Evolutionary conservation across 768 basidiomycete species (phyloP).

Genomic region (Rubroboletus pulcherrimus): DNA sequence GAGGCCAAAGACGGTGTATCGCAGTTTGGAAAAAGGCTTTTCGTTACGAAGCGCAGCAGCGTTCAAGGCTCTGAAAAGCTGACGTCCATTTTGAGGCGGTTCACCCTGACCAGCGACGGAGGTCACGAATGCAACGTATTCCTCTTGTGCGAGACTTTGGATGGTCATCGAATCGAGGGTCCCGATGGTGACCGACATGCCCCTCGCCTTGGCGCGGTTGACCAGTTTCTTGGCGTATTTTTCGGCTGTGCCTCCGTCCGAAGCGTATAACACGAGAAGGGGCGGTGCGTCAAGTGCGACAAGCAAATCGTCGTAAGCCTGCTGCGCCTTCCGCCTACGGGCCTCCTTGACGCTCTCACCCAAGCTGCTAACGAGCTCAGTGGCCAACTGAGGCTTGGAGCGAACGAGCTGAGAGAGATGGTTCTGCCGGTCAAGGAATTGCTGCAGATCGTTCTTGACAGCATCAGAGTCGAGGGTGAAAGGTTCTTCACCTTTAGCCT

Average conservation of each 20-base stretch:
- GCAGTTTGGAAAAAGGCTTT: slow-evolving; percentile 57
- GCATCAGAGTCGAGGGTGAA: slow-evolving; percentile 92
- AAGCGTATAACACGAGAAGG: slow-evolving; percentile 86
- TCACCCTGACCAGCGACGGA: slow-evolving; percentile 97
- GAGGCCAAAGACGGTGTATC: slow-evolving; percentile 86
- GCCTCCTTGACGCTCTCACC: slow-evolving; percentile 84
- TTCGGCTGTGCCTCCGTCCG: slow-evolving; percentile 94
- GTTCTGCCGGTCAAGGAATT: slow-evolving; percentile 95
- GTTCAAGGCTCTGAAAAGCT: slow-evolving; percentile 82
- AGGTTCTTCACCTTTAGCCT: slow-evolving; percentile 68
- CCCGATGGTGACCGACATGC: slow-evolving; percentile 69
- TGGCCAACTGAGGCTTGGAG: slow-evolving; percentile 73
- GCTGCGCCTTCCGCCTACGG: slow-evolving; percentile 73
- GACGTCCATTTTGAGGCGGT: slow-evolving; percentile 93
- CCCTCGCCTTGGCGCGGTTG: slow-evolving; percentile 77
- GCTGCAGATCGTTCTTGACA: slow-evolving; percentile 88
- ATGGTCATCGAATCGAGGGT: slow-evolving; percentile 80
- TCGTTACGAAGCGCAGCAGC: slow-evolving; percentile 51
- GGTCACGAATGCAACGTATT: slow-evolving; percentile 79
- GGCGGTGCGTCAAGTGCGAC: slow-evolving; percentile 86
- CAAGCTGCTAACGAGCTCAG: slow-evolving; percentile 77
- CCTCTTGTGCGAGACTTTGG: slow-evolving; percentile 69
- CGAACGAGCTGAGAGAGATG: slow-evolving; percentile 92
- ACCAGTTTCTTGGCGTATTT: slow-evolving; percentile 90
- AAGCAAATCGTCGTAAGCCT: slow-evolving; percentile 81